Percentiles rank a stretch among this genome's conserved stretches.
These are phyloP conservation scores for Euphorbia peplus DNA, from an alignment of 345 rosid species.

Conservation along the genomic window DNA sequence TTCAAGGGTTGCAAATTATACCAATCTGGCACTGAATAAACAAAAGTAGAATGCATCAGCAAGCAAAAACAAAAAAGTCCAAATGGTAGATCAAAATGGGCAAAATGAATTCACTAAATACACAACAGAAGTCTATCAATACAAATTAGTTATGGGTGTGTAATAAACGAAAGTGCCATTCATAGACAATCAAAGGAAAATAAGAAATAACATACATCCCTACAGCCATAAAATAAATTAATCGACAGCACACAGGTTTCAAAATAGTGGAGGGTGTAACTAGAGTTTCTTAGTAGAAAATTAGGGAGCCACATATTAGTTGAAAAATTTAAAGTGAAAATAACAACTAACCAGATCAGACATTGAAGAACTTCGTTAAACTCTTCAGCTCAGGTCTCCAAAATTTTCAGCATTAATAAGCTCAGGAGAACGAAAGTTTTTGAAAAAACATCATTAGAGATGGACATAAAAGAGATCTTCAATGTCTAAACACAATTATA, in stretches of 20 bases:
- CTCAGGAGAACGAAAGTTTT: conserved; percentile 59
- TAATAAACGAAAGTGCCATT: neutral
- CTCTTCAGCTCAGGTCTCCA: conserved; percentile 44
- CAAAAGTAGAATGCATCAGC: neutral
- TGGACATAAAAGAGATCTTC: conserved; percentile 12
- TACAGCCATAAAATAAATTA: neutral
- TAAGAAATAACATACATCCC: neutral
- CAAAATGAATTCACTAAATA: neutral
- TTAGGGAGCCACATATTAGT: too few relatives aligned
- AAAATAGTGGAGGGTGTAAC: neutral
- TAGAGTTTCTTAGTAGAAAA: too few relatives aligned
- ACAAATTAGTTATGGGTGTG: neutral
- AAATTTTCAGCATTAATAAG: conserved; percentile 27
- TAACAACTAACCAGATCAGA: neutral
- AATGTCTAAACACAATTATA: neutral
- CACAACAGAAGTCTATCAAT: neutral
- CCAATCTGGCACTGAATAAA: neutral
- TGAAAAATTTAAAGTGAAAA: neutral
- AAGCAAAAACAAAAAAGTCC: neutral
- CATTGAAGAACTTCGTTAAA: conserved; percentile 7
- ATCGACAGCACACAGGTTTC: neutral
- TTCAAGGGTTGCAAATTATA: neutral
- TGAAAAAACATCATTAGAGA: conserved; percentile 34
- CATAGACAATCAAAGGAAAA: neutral
- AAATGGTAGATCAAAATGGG: neutral